Evolutionary conservation across 23 red algal species (phyloP).

Genomic region (Gracilaria domingensis): DNA sequence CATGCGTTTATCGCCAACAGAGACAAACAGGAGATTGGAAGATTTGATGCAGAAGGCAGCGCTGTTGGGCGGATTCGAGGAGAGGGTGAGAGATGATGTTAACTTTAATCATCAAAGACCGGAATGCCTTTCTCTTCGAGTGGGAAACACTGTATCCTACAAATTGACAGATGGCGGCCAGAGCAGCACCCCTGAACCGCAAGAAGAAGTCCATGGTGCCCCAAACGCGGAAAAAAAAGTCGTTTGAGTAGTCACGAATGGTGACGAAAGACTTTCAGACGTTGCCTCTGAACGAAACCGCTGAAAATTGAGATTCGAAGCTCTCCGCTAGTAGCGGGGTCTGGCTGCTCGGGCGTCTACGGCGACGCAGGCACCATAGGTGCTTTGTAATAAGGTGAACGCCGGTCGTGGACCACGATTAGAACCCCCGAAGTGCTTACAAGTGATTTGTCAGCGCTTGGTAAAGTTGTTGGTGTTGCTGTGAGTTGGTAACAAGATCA

Average conservation of each 20-base stretch:
- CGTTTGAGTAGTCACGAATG: not conserved
- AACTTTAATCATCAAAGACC: not conserved
- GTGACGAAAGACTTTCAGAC: not conserved
- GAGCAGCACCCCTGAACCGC: too few relatives aligned
- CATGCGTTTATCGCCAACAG: not conserved
- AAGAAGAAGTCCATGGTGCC: not conserved
- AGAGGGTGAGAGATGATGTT: too few relatives aligned
- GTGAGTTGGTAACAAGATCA: not conserved
- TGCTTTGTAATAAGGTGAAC: too few relatives aligned
- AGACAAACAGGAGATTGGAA: conserved; percentile 6
- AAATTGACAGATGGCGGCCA: too few relatives aligned
- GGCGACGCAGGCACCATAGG: not conserved
- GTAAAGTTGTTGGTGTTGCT: not conserved
- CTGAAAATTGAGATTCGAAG: too few relatives aligned
- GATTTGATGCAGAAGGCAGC: too few relatives aligned
- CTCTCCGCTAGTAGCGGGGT: too few relatives aligned
- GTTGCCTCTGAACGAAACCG: too few relatives aligned
- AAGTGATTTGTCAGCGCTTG: not conserved
- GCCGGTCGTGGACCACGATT: not conserved
- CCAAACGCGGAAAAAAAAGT: not conserved
- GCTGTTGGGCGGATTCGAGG: too few relatives aligned
- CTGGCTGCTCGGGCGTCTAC: too few relatives aligned
- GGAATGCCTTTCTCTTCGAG: not conserved
- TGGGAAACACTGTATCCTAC: not conserved
- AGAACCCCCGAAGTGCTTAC: too few relatives aligned